phyloP scores from a whole-genome alignment of 2,329 filamentous ascomycete species.

The Neofusicoccum umdonicola region DNA sequence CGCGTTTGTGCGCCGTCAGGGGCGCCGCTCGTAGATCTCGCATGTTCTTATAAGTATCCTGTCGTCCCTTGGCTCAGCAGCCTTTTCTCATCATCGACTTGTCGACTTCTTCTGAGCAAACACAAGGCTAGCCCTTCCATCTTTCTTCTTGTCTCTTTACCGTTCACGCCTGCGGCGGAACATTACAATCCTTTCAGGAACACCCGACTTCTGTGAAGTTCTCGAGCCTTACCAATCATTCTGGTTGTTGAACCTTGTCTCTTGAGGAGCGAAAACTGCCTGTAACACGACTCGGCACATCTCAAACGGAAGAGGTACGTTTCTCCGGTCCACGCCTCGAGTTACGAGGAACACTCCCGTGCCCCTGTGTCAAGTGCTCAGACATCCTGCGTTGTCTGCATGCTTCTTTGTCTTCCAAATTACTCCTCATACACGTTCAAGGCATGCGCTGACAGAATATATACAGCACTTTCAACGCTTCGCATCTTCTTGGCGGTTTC shows the following conservation, averaged over 20 bases:
- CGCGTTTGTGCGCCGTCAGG: conserved; percentile 2
- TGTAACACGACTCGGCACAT: neutral
- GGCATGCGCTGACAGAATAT: too few relatives aligned
- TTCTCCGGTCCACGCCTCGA: too few relatives aligned
- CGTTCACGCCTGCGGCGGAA: conserved; percentile 16
- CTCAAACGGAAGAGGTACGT: neutral
- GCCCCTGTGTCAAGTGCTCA: too few relatives aligned
- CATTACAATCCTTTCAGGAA: conserved; percentile 11
- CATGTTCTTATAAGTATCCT: conserved; percentile 7
- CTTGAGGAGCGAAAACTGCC: too few relatives aligned
- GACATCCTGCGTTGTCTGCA: too few relatives aligned
- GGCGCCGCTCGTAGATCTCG: neutral
- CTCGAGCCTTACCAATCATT: conserved; percentile 6
- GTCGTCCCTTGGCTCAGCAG: neutral
- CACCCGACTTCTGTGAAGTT: conserved; percentile 6
- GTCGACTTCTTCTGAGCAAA: neutral
- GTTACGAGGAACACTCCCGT: too few relatives aligned
- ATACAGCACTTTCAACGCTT: too few relatives aligned
- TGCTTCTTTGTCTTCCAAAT: too few relatives aligned
- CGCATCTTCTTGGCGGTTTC: too few relatives aligned
- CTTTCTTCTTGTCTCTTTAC: conserved; percentile 9
- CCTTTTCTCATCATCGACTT: neutral
- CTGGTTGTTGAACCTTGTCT: neutral
- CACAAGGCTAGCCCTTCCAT: conserved; percentile 13
- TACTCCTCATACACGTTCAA: too few relatives aligned